Evolutionary conservation across 2,329 filamentous ascomycete species (phyloP).

Genomic region (Fusarium zealandicum): DNA sequence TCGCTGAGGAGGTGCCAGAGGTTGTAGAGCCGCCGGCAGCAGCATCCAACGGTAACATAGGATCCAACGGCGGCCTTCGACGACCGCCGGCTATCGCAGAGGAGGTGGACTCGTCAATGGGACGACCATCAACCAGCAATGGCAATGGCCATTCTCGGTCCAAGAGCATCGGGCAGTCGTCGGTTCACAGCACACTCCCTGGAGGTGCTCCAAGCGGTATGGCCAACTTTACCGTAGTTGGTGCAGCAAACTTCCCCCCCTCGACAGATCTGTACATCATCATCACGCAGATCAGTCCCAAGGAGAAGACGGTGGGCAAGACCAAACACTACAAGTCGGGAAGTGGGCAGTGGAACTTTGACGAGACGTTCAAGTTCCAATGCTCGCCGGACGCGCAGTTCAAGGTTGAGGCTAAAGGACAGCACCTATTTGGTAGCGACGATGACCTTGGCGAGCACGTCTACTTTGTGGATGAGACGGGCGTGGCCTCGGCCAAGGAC

Average conservation of each 20-base stretch:
- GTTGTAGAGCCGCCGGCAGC: slow-evolving; percentile 50
- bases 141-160: slow-evolving; percentile 57
- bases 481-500: slow-evolving; percentile 72
- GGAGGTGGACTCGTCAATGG: slow-evolving; percentile 39
- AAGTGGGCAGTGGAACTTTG: slow-evolving; percentile 70
- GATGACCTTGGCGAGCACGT: slow-evolving; percentile 82
- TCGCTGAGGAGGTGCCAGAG: slow-evolving; percentile 55
- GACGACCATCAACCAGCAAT: slow-evolving; percentile 40
- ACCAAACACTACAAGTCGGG: slow-evolving; percentile 86
- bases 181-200: slow-evolving; percentile 69
- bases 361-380: slow-evolving; percentile 79
- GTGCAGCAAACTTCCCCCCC: slow-evolving; percentile 78
- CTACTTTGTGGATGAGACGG: slow-evolving; percentile 91
- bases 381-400: slow-evolving; percentile 87
- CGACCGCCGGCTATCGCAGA: slow-evolving; percentile 50
- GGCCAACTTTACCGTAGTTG: slow-evolving; percentile 81
- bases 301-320: slow-evolving; percentile 84
- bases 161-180: slow-evolving; percentile 69
- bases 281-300: slow-evolving; percentile 71
- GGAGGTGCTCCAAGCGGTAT: slow-evolving; percentile 71
- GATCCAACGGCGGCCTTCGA: slow-evolving; percentile 49
- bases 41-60: slow-evolving; percentile 47
- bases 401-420: slow-evolving; percentile 84
- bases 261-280: slow-evolving; percentile 80
- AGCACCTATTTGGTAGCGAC: slow-evolving; percentile 84